Percentiles rank a stretch among this genome's conserved stretches.
phyloP scores from a whole-genome alignment of 2,329 filamentous ascomycete species.

The Fusarium temperatum region DNA sequence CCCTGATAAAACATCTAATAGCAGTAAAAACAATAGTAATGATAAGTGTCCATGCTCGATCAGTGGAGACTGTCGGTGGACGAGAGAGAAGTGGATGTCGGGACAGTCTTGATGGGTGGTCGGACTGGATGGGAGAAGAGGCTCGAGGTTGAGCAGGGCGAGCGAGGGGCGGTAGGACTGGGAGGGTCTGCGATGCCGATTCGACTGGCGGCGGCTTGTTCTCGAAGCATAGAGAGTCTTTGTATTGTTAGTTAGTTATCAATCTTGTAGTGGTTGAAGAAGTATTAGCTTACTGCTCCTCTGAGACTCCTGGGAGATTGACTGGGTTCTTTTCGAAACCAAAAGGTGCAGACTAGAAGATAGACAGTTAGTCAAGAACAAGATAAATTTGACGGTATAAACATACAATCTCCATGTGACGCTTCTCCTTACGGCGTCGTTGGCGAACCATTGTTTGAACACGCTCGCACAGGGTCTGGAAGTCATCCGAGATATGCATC shows the following conservation, averaged over 20 bases:
- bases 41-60: background rate
- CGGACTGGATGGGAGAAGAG: slow-evolving; percentile 38
- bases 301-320: slow-evolving; percentile 62
- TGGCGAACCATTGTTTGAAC: slow-evolving; percentile 54
- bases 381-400: background rate
- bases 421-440: slow-evolving; percentile 54
- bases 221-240: slow-evolving; percentile 60
- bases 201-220: slow-evolving; percentile 61
- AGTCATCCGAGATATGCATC: slow-evolving; percentile 52
- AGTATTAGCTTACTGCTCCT: slow-evolving; percentile 64
- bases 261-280: background rate
- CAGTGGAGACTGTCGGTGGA: slow-evolving; percentile 40
- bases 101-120: slow-evolving; percentile 31
- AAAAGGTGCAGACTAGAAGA: slow-evolving; percentile 66
- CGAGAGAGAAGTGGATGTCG: slow-evolving; percentile 32
- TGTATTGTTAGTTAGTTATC: background rate
- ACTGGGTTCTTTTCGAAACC: slow-evolving; percentile 65
- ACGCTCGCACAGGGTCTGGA: slow-evolving; percentile 56
- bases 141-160: slow-evolving; percentile 38
- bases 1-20: slow-evolving; percentile 2
- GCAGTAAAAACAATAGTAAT: slow-evolving; percentile 1
- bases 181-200: slow-evolving; percentile 55
- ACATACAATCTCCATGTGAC: slow-evolving; percentile 58
- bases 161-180: slow-evolving; percentile 34
- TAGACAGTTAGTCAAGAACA: slow-evolving; percentile 34